Evolutionary conservation across 192 early-diverging fungal species (phyloP).

Genomic region (Linnemannia zychae): DNA sequence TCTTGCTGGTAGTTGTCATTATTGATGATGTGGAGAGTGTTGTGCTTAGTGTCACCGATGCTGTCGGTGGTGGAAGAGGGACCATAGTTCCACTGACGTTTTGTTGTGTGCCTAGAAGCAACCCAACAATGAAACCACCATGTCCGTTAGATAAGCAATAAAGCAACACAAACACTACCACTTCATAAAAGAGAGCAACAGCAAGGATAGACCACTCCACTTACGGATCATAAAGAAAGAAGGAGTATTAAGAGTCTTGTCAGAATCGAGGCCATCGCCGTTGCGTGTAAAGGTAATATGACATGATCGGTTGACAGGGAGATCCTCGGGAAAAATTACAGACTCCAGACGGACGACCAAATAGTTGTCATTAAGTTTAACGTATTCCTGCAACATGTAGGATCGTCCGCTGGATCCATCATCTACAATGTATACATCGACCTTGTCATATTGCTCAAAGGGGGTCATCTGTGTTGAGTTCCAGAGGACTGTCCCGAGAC

Average conservation of each 20-base stretch:
- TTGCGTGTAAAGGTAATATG: slow-evolving; percentile 19
- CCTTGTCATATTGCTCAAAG: slow-evolving; percentile 28
- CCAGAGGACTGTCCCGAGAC: slow-evolving; percentile 31
- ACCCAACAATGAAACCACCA: not conserved
- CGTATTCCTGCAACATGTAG: slow-evolving; percentile 9
- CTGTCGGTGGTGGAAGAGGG: slow-evolving; percentile 10
- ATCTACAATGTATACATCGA: slow-evolving; percentile 41
- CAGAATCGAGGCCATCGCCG: slow-evolving; percentile 20
- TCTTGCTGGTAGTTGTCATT: not conserved
- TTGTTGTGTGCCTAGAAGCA: slow-evolving; percentile 29
- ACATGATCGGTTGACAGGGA: slow-evolving; percentile 34
- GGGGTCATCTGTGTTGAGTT: slow-evolving; percentile 14
- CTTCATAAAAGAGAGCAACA: no score
- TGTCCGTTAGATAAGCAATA: not conserved
- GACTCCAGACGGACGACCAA: slow-evolving; percentile 17
- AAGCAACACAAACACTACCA: not conserved
- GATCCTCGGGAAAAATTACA: slow-evolving; percentile 12
- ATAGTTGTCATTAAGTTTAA: slow-evolving; percentile 11
- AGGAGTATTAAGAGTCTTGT: slow-evolving; percentile 32
- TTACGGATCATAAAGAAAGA: slow-evolving; percentile 46
- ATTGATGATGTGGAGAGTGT: not conserved
- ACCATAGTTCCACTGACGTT: slow-evolving; percentile 27
- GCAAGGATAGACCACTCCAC: not conserved
- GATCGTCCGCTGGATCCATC: not conserved
- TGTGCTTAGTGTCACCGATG: slow-evolving; percentile 1